phyloP scores from a whole-genome alignment of 495 filamentous ascomycete genomes.

The Penicillium cinerascens region DNA sequence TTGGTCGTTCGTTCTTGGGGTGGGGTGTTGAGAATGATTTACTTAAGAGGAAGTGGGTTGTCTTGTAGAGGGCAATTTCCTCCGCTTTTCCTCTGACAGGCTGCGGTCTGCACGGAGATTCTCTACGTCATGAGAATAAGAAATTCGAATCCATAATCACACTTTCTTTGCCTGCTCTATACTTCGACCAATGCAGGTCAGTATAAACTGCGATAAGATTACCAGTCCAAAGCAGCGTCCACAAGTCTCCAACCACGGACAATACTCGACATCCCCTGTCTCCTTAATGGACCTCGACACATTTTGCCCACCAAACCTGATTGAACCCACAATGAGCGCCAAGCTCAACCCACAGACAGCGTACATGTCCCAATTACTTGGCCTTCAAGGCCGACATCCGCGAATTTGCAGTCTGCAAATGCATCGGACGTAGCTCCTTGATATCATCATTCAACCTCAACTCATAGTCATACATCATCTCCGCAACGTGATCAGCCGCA shows the following conservation, averaged over 20 bases:
- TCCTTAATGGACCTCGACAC: neutral
- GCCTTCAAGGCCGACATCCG: constrained; percentile 34
- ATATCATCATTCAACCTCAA: neutral
- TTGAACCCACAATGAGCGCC: neutral
- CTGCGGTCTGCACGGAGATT: neutral
- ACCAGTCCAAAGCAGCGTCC: neutral
- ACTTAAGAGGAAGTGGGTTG: constrained; percentile 10
- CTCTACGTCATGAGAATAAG: neutral
- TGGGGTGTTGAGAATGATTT: constrained; percentile 27
- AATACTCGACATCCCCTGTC: neutral
- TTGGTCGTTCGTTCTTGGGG: constrained; percentile 18
- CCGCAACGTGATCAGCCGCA: constrained; percentile 37
- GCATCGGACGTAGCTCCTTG: constrained; percentile 24
- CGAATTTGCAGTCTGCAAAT: constrained; percentile 40
- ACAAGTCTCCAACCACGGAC: neutral
- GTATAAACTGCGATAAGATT: neutral
- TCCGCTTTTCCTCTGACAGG: neutral
- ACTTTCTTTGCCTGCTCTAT: neutral
- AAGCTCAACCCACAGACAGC: constrained; percentile 6
- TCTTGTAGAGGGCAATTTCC: neutral
- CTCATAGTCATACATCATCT: constrained; percentile 31
- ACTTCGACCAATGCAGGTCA: too few species aligned
- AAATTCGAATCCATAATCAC: constrained; percentile 3
- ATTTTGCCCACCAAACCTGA: neutral
- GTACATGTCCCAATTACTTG: constrained; percentile 33